Percentiles rank a stretch among this genome's conserved stretches.
Conservation (phyloP, 2,329 filamentous ascomycete species). For the Colletotrichum nymphaeae region DNA sequence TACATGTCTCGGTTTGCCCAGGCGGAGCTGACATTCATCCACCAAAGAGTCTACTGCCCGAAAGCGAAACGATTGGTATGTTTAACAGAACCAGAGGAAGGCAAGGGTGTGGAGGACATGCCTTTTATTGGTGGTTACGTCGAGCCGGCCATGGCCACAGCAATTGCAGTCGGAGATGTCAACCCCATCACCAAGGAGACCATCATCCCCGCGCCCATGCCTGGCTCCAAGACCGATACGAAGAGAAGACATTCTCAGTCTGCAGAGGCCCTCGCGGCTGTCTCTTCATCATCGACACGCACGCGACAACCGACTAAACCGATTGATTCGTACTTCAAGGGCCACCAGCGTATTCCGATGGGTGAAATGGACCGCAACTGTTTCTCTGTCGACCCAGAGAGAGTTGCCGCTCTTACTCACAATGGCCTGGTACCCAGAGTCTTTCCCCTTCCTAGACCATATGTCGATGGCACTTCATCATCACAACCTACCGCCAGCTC, state of each 20-base stretch:
- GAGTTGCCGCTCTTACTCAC: constrained; percentile 60
- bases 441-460: constrained; percentile 69
- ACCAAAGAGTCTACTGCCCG: constrained; percentile 95
- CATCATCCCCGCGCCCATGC: constrained; percentile 56
- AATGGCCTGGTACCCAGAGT: constrained; percentile 65
- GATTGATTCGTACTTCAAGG: constrained; percentile 66
- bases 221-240: constrained; percentile 55
- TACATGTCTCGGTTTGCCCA: constrained; percentile 86
- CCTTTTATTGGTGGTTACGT: constrained; percentile 84
- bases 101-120: constrained; percentile 75
- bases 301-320: constrained; percentile 55
- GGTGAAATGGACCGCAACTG: constrained; percentile 74
- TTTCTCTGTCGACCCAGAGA: constrained; percentile 63
- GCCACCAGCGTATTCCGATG: constrained; percentile 63
- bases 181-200: constrained; percentile 89
- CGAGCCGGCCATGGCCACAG: constrained; percentile 74
- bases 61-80: constrained; percentile 76
- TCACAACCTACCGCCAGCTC: constrained; percentile 38
- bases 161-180: constrained; percentile 83
- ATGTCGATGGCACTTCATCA: constrained; percentile 52
- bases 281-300: constrained; percentile 38
- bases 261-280: constrained; percentile 30
- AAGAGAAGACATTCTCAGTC: constrained; percentile 55
- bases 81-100: constrained; percentile 74
- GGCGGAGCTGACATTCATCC: constrained; percentile 91